Base-by-base conservation (phyloP, 2,329 filamentous ascomycete species). In the Fusarium tricinctum region DNA sequence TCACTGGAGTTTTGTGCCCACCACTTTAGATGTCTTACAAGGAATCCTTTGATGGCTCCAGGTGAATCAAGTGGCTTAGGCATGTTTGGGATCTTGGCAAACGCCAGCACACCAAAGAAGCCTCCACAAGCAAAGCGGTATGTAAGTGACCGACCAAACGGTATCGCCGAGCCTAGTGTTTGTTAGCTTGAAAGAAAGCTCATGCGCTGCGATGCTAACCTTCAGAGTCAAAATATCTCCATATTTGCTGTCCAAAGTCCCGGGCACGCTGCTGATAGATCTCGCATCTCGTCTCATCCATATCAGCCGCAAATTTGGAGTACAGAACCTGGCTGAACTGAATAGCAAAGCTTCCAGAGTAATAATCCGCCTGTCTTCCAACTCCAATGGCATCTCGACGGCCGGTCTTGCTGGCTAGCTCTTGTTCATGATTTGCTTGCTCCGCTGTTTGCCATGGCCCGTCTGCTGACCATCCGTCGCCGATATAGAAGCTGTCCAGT, bases 311-410 rank as follows among this genome's bases (percentile, higher is more conserved):
- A 60, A 83, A 81, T 9, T 79, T 80, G 1, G 78, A 75, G 60
- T 83, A 86, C 0, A 85, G 72, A 4, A 86, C 71, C 58, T 86
- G 83, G 3, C 78, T 80, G 33, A 85, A 86, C 55, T 86, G 84
- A 10, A 86, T 84, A 0, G 84, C 84, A 55, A 86, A 86, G 45
- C 84, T 86, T 0, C 84, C 83, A 1, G 84, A 85, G 55, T 86
- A 86, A 68, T 86, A 85, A 51, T 86, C 84, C 0, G 80, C 83
- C 45, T 86, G 83, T 7, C 78, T 39, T 2, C 78, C 75, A 0
- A 67, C 47, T 1, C 73, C 71, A 1, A 75, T 50, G 0, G 45
- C 40, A 19, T 77, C 74, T 28, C 71, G 62, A 12, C 75, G 65
- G 0, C 73, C 69, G 0, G 71, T 73, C 17, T 59, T 55, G 1